Base-by-base conservation (phyloP, 2,329 filamentous ascomycete genomes). In the Hypoxylon rubiginosum region DNA sequence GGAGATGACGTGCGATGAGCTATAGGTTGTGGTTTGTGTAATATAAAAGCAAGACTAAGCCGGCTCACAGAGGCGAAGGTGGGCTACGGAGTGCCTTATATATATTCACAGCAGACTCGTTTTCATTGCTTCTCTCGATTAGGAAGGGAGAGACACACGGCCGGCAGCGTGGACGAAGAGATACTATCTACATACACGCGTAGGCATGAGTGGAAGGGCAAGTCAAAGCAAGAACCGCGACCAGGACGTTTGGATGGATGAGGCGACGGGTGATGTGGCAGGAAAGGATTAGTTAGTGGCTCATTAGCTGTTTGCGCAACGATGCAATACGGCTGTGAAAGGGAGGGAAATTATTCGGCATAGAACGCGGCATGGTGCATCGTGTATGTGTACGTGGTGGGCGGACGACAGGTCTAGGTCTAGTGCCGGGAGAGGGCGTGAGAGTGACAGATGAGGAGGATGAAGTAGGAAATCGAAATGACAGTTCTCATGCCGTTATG, bases 301-400 rank as follows among this genome's bases (percentile, higher is more conserved):
- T 67, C 57, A 54, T 51, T 57, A 65, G 67, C 69, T 75, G 71
- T 74, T 75, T 76, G 74, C 74, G 71, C 75, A 72, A 75, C 68
- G 67, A 66, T 74, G 66, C 71, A 73, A 70, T 59, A 73, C 75
- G 75, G 75, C 73, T 73, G 70, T 75, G 71, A 64, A 72, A 73
- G 68, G 67, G 72, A 73, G 68, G 68, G 67, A 72, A 72, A 72
- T 74, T 74, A 74, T 72, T 75, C 72, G 72, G 67, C 68, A 71
- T 58, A 66, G 68, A 65, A 62, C 68, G 65, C 75, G 75, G 75
- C 72, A 76, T 73, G 64, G 71, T 77, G 75, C 75, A 77, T 76
- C 69, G 70, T 73, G 71, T 71, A 71, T 69, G 72, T 68, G 67
- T 71, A 62, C 55, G 66, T 67, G 65, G 62, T 64, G 60, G 59